Evolutionary conservation across 1,139 yeast species (phyloP), one percentile per base, ranked within the genome.

Genomic region (Chernovozyma sophiae-reginae): DNA sequence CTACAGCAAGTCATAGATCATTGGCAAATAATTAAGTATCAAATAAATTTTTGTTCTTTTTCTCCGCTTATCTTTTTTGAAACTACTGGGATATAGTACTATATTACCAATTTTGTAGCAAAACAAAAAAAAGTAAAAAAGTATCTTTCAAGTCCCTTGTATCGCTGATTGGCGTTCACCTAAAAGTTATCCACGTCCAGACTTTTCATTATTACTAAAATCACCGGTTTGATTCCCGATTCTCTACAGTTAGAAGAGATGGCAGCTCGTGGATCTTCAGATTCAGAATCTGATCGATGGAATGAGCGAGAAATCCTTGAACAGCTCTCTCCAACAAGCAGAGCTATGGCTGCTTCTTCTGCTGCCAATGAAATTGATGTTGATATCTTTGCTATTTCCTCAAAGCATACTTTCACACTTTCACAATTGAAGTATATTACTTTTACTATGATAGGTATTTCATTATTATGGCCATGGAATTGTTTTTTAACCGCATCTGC

Each of bases 391-490:
- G 20, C n/a, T 14, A 14, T 61, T 18, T 34, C 49, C 3, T 41
- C 45, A 22, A 43, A 43, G 13, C 26, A 47, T 25, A 39, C 44
- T 23, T 25, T 63, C 29, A 49, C 50, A 17, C 49, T 73, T 14
- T 58, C 72, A 1, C 66, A 62, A 37, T 54, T 80, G 18, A 73
- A 73, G 37, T 86, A 86, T 52, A 32, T 72, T 15, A 77, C 94
- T 0, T 86, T 82, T 51, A 55, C 81, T 23, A 49, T 77, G n/a
- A 71, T 86, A 10, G 97, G 96, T 0, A 65, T 84, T 6, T 82
- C 92, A 0, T 64, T 85, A 27, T 68, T 92, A 30, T 92, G 97
- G 97, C 97, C 98, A 0, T 92, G 97, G 97, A 92, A 92, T 65
- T 80, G 95, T 47, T 82, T 89, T 48, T 63, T 92, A 8, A 81